Evolutionary conservation across 805 yeast species (phyloP).

Genomic region (Kuraishia ogatae): DNA sequence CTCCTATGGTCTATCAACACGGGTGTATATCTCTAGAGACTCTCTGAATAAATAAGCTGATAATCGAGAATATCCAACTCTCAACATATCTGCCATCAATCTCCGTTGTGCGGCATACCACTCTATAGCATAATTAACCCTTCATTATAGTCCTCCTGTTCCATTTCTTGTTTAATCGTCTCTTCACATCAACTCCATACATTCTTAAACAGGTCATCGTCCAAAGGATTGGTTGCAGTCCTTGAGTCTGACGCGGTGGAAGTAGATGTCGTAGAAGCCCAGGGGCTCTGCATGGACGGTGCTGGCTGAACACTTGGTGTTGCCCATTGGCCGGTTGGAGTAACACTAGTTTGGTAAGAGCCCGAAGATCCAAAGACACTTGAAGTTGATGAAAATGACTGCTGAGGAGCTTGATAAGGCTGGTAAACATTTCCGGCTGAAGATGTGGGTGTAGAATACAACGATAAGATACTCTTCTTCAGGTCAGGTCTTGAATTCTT

Average conservation of each 20-base stretch:
- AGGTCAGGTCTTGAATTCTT: conserved; percentile 61
- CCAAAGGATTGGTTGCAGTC: conserved; percentile 21
- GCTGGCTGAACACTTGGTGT: conserved; percentile 5
- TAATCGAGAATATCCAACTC: too few species aligned
- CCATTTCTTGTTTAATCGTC: too few species aligned
- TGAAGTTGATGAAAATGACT: background rate
- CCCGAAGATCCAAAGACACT: background rate
- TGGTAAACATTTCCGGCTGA: conserved; percentile 10
- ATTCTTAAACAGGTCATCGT: conserved; percentile 61
- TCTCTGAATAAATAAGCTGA: too few species aligned
- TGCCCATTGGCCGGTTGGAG: background rate
- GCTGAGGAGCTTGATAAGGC: conserved; percentile 6
- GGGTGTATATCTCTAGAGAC: too few species aligned
- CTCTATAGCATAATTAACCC: too few species aligned
- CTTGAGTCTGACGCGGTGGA: background rate
- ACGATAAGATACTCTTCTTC: conserved; percentile 83
- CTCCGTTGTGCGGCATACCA: too few species aligned
- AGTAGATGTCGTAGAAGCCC: conserved; percentile 3
- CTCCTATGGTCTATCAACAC: too few species aligned
- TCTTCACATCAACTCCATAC: conserved; percentile 42
- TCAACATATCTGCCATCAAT: too few species aligned
- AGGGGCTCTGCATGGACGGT: conserved; percentile 2
- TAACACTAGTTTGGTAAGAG: background rate
- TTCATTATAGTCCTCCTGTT: too few species aligned
- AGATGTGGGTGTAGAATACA: conserved; percentile 63